phyloP scores from a whole-genome alignment of 495 filamentous ascomycete species.

The Aspergillus panamensis region DNA sequence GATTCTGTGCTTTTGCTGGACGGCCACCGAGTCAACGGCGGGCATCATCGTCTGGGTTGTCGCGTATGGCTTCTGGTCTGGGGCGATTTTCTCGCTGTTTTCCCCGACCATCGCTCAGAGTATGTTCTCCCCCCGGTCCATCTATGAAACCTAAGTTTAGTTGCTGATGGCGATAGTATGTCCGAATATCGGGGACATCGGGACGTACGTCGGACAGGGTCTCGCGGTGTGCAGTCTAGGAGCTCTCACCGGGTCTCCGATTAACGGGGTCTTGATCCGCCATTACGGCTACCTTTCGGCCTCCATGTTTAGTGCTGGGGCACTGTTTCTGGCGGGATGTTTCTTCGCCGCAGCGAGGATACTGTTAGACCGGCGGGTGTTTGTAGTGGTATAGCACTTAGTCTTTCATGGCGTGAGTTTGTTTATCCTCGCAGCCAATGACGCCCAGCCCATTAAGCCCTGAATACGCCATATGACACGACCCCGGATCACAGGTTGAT shows the following conservation, averaged over 20 bases:
- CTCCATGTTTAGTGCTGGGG: not conserved
- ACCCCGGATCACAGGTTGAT: too few species aligned
- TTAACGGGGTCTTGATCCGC: conserved; percentile 23
- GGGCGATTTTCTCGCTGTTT: conserved; percentile 48
- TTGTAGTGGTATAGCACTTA: not conserved
- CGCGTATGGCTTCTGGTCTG: conserved; percentile 55
- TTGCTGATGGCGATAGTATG: not conserved
- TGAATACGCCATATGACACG: too few species aligned
- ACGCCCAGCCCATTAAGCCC: too few species aligned
- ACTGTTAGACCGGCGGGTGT: not conserved
- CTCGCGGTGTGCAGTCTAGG: conserved; percentile 15
- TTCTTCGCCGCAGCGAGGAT: not conserved
- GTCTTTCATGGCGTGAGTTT: not conserved
- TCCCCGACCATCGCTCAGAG: conserved; percentile 16
- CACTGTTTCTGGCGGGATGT: not conserved
- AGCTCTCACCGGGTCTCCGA: conserved; percentile 25
- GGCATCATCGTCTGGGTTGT: conserved; percentile 50
- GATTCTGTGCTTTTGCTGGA: conserved; percentile 36
- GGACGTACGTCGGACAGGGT: conserved; percentile 38
- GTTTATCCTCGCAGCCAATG: too few species aligned
- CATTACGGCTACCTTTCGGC: conserved; percentile 8
- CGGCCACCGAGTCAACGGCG: conserved; percentile 40
- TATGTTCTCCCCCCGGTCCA: not conserved
- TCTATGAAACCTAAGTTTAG: too few species aligned
- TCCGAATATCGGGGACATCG: conserved; percentile 39